Evolutionary conservation across 176 grass and related monocot genomes (phyloP), one percentile per base, ranked within the genome.

Genomic region (Luzula sylvatica): DNA sequence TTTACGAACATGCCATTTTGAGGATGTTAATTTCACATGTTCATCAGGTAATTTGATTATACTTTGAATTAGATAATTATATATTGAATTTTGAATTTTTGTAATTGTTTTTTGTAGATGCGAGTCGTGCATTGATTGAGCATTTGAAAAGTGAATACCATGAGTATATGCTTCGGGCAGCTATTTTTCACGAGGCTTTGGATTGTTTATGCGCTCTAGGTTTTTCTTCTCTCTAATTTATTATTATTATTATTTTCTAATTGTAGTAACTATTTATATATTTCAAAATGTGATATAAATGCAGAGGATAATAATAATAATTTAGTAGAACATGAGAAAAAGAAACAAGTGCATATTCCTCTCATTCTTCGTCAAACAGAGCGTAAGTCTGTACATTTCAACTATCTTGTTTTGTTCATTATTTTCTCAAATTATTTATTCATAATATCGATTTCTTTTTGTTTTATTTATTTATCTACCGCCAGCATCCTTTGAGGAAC

Each of bases 401-500:
- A 54, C 46, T 7, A 38, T 46, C 14, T 7, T 75, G 15, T 68
- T 59, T 56, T 51, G 5, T 23, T 56, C 5, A 7, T 47, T 15
- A 28, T 19, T 27, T 42, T 29, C 8, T 39, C 7, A 23, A 17
- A 28, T 22, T 14, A 17, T 50, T 27, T 20, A 7, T 3, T 27
- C 25, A 2, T 41, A 17, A 48, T 43, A 15, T 9, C 11, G 41
- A n/a, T 17, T 39, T 60, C 56, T 20, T 55, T 49, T 23, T 8
- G n/a, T 46, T 35, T 11, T 28, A 32, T 32, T 32, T 32, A 32
- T 4, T 32, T 8, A 32, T 4, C 8, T 4, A 32, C 8, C 29
- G 30, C 1, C 74, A 96, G 84, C 84, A 68, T 96, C 90, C 21
- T 96, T 76, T 21, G 81, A 86, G 46, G 90, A 96, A 66, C 64